Base-by-base conservation (phyloP, 257 asterid species). In the Gentiana dahurica region DNA sequence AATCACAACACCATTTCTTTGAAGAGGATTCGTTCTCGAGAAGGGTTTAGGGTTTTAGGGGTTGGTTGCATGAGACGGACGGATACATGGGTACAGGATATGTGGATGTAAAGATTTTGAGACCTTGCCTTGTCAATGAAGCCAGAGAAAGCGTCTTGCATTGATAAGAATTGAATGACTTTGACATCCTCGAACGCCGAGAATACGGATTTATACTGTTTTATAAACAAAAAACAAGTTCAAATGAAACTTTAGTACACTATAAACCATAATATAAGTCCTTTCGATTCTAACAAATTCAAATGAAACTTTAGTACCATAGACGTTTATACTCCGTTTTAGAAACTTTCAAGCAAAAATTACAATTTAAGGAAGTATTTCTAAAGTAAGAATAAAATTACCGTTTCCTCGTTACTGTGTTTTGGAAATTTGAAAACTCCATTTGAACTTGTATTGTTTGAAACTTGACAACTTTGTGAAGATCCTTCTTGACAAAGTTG, bases 71-170 rank as follows among this genome's bases (percentile, higher is more conserved):
- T 24, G 24, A 24, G 24, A 24, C 24, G 24, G 24, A 24, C 24
- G 24, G 24, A 24, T 24, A 24, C 24, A 24, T 24, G 24, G 24
- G 24, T 24, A 24, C 24, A 24, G 24, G 24, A 24, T 24, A 24
- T 1, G 24, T 24, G 24, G 24, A 24, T 24, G 24, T 24, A 41
- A 41, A 62, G 72, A 64, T 8, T 24, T 24, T 5, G 49, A 70
- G 37, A 60, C 57, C 69, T 36, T 81, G 74, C 97, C 95, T 92
- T 86, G 85, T 88, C 87, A 1, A 80, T 67, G 81, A 92, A 92
- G 67, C 97, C 94, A 57, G 41, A 48, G 73, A 88, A 92, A 59
- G 95, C 94, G 6, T 81, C 91, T 73, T 88, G 95, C 95, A 92
- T 81, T 45, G 96, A 68, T 47, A 88, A 88, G 83, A 92, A 92